Percentiles rank a stretch among this genome's conserved stretches.
Conservation (phyloP, 2,329 filamentous ascomycete species). For the Grosmannia penicillata region DNA sequence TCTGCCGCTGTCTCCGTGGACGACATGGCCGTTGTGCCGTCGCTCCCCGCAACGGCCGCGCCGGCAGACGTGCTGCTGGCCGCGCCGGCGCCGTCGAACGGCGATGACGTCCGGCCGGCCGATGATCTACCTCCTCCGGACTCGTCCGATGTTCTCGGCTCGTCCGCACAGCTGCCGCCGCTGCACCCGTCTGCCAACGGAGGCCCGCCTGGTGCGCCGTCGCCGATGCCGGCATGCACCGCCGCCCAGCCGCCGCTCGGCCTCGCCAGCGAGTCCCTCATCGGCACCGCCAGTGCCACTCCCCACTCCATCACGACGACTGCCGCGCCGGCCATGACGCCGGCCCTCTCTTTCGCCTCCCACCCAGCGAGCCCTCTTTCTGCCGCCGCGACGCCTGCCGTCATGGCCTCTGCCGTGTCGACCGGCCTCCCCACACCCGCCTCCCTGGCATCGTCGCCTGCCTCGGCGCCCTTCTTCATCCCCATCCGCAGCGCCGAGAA, state of each 20-base stretch:
- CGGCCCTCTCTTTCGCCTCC: conserved; percentile 1
- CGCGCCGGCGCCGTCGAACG: too few species aligned
- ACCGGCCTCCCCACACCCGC: background rate
- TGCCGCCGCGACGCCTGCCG: background rate
- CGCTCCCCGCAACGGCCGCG: too few species aligned
- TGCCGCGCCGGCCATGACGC: conserved; percentile 6
- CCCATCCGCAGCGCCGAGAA: conserved; percentile 1
- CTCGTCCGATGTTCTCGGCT: too few species aligned
- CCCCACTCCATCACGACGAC: conserved; percentile 1
- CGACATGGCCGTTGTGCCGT: too few species aligned
- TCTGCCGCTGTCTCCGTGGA: too few species aligned
- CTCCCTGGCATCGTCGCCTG: background rate
- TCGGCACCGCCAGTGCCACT: background rate
- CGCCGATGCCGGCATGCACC: too few species aligned
- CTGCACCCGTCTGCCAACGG: too few species aligned
- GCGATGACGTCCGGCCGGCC: too few species aligned
- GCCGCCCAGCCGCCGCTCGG: background rate
- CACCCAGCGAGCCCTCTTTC: background rate
- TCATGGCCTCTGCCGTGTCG: background rate
- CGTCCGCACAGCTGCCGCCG: too few species aligned
- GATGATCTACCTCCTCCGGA: too few species aligned
- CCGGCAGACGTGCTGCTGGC: too few species aligned
- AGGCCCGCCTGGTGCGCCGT: too few species aligned
- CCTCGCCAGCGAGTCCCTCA: conserved; percentile 3
- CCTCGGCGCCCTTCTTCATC: background rate